A percentile compares a stretch with the other conserved stretches of the same genome.
These are phyloP conservation scores for Penicillium manginii DNA, from an alignment of 495 filamentous ascomycete genomes.

Conservation along the genomic window DNA sequence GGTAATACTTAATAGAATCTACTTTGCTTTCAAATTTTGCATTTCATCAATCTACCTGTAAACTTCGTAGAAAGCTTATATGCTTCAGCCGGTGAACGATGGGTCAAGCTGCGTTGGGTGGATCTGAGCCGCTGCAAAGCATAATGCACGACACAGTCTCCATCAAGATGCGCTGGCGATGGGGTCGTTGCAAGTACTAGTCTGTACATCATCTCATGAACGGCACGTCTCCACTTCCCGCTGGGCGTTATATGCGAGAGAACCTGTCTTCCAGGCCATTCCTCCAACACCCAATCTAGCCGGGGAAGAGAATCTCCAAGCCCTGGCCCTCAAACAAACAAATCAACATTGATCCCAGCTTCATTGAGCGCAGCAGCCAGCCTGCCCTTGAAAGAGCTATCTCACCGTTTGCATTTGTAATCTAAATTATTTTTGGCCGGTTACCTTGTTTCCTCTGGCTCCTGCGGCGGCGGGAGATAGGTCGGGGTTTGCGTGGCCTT, in stretches of 20 bases:
- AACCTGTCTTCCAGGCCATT: neutral
- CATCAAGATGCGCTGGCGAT: conserved; percentile 14
- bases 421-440: too few relatives aligned
- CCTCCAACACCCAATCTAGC: neutral
- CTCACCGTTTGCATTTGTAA: too few relatives aligned
- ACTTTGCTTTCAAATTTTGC: conserved; percentile 14
- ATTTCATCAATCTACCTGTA: neutral
- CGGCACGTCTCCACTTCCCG: neutral
- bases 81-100: neutral
- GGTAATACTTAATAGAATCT: conserved; percentile 45
- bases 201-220: neutral
- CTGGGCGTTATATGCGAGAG: neutral
- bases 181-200: conserved; percentile 10
- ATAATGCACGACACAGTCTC: conserved; percentile 2
- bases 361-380: too few relatives aligned
- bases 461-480: too few relatives aligned
- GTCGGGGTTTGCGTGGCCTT: too few relatives aligned
- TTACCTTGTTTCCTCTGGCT: too few relatives aligned
- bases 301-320: neutral
- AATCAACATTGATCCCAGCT: too few relatives aligned
- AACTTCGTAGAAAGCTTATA: neutral
- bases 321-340: too few relatives aligned
- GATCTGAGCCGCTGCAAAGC: conserved; percentile 1
- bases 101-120: neutral
- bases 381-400: too few relatives aligned